These are phyloP conservation scores for Fusarium acutatum DNA, from an alignment of 2,329 filamentous ascomycete genomes.

Conservation along the genomic window DNA sequence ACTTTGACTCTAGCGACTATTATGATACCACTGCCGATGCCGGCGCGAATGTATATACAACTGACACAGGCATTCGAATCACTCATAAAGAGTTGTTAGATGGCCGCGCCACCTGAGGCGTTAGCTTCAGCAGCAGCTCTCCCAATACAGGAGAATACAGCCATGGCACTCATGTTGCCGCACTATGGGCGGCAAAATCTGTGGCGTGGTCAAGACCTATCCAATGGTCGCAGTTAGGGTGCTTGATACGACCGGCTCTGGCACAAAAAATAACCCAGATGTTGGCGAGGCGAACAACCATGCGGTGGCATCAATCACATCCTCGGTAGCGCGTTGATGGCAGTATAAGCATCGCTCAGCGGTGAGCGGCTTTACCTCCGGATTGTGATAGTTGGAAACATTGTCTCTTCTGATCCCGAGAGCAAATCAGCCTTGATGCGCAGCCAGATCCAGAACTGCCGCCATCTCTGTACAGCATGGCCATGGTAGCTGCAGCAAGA, in stretches of 20 bases:
- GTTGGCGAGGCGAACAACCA: too few relatives aligned
- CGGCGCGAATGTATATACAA: constrained; percentile 49
- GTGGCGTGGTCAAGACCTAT: constrained; percentile 43
- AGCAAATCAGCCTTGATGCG: too few relatives aligned
- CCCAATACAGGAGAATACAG: constrained; percentile 42
- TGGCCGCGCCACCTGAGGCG: constrained; percentile 42
- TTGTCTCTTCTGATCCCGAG: too few relatives aligned
- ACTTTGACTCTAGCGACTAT: constrained; percentile 19
- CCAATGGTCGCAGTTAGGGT: constrained; percentile 44
- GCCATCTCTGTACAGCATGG: too few relatives aligned
- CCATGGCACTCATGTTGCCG: constrained; percentile 46
- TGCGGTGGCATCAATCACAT: too few relatives aligned
- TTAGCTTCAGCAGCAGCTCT: constrained; percentile 38
- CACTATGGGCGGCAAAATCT: constrained; percentile 42
- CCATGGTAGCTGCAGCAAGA: too few relatives aligned
- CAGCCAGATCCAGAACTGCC: too few relatives aligned
- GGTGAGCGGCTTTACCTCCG: too few relatives aligned
- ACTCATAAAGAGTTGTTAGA: constrained; percentile 44
- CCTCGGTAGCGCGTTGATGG: too few relatives aligned
- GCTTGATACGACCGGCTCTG: constrained; percentile 20
- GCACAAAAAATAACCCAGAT: not conserved
- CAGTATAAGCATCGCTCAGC: too few relatives aligned
- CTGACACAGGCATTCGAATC: constrained; percentile 55
- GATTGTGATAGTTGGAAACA: too few relatives aligned
- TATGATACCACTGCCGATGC: constrained; percentile 39